Conservation (phyloP, 163 green algal genomes). For the Coccomyxa subellipsoidea region DNA sequence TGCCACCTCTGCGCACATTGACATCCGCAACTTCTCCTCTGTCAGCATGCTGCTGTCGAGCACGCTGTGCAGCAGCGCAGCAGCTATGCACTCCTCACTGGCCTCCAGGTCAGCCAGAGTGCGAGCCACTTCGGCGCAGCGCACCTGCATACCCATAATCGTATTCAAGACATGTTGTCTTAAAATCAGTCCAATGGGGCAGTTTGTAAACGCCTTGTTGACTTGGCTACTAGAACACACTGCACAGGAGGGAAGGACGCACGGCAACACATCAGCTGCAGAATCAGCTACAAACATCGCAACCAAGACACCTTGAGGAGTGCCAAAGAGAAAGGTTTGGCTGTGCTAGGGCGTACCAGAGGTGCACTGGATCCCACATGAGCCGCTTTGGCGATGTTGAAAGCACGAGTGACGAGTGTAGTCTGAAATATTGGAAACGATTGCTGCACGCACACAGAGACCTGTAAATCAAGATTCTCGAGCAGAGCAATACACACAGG, state of each 20-base stretch:
- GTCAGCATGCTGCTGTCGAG: constrained; percentile 55
- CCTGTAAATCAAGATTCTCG: background rate
- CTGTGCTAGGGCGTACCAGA: constrained; percentile 44
- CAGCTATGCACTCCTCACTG: constrained; percentile 65
- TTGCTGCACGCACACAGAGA: background rate
- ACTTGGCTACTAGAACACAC: too few relatives aligned
- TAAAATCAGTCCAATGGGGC: background rate
- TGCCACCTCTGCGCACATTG: constrained; percentile 39
- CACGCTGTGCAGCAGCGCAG: constrained; percentile 75
- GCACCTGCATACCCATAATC: constrained; percentile 21
- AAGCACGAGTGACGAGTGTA: constrained; percentile 32
- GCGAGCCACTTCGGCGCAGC: constrained; percentile 63
- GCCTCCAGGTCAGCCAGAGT: constrained; percentile 72
- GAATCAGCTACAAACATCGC: too few relatives aligned
- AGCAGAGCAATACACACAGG: background rate
- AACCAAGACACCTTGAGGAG: too few relatives aligned
- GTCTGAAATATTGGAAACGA: constrained; percentile 32
- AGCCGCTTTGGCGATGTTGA: constrained; percentile 37
- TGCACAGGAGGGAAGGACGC: too few relatives aligned
- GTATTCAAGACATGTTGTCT: background rate
- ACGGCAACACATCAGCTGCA: too few relatives aligned
- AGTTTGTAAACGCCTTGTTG: too few relatives aligned
- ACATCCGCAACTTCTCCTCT: constrained; percentile 54
- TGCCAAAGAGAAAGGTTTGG: background rate
- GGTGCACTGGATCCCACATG: constrained; percentile 45